Percentiles rank a stretch among this genome's conserved stretches.
Conservation (phyloP, 2,329 filamentous ascomycete species). For the Coleophoma eucalyptorum region DNA sequence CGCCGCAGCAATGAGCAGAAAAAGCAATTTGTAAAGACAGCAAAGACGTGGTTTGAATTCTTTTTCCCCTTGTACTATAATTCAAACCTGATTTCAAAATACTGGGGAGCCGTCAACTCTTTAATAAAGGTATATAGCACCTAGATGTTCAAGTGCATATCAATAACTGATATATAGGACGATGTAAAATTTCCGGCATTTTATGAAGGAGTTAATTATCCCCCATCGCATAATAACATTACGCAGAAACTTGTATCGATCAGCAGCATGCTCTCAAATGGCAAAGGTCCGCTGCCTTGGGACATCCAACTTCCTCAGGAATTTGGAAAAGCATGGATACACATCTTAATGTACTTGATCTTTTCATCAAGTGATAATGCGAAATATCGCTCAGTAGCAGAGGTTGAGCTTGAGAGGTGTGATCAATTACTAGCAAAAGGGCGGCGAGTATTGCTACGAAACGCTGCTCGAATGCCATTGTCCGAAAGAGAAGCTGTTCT, state of each 20-base stretch:
- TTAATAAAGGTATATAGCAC: slow-evolving; percentile 21
- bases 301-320: not conserved
- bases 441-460: not conserved
- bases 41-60: not conserved
- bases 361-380: not conserved
- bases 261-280: not conserved
- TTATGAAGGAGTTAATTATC: not conserved
- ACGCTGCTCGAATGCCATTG: not conserved
- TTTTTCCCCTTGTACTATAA: not conserved
- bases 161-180: not conserved
- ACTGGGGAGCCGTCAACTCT: slow-evolving; percentile 36
- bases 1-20: not conserved
- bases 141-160: not conserved
- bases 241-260: not conserved
- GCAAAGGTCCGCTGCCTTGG: not conserved
- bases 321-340: not conserved
- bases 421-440: not conserved
- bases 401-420: not conserved
- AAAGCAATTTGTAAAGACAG: not conserved
- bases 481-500: not conserved
- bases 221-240: too few relatives aligned
- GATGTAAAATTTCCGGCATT: not conserved
- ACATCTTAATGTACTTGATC: not conserved
- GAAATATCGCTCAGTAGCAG: not conserved
- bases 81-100: slow-evolving; percentile 25